phyloP scores from a whole-genome alignment of 2,329 filamentous ascomycete genomes.

The Pseudovirgaria hyperparasitica region DNA sequence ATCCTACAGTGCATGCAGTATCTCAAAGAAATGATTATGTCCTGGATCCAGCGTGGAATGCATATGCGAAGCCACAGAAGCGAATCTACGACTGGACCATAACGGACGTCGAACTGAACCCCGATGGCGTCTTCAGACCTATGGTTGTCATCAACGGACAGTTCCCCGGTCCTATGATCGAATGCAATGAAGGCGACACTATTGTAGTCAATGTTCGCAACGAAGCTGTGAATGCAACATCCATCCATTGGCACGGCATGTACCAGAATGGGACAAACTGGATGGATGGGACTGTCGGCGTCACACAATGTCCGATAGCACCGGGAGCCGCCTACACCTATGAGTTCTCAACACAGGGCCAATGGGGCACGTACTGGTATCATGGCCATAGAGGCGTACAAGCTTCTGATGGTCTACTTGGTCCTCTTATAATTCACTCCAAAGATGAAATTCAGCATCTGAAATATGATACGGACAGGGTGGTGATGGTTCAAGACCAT shows the following conservation, averaged over 20 bases:
- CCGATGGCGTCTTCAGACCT: conserved; percentile 37
- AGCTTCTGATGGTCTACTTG: conserved; percentile 58
- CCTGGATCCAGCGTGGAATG: conserved; percentile 45
- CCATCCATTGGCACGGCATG: conserved; percentile 59
- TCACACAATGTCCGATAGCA: conserved; percentile 55
- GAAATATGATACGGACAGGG: conserved; percentile 39
- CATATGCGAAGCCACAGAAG: conserved; percentile 33
- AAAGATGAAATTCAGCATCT: conserved; percentile 29
- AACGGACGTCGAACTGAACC: conserved; percentile 43
- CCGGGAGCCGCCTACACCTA: conserved; percentile 54
- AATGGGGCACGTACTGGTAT: conserved; percentile 65
- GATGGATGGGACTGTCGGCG: conserved; percentile 57
- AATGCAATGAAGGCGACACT: conserved; percentile 48
- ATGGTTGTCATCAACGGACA: conserved; percentile 29
- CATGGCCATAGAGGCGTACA: conserved; percentile 56
- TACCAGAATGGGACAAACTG: conserved; percentile 55
- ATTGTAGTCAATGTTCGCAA: conserved; percentile 55
- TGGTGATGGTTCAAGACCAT: conserved; percentile 54
- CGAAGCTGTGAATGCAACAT: conserved; percentile 44
- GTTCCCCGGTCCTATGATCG: conserved; percentile 27
- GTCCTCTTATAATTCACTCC: conserved; percentile 48
- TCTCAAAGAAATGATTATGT: too few species aligned
- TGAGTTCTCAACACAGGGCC: conserved; percentile 44
- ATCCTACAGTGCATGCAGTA: too few species aligned
- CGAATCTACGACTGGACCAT: conserved; percentile 51